Conservation (phyloP, 345 rosid genomes). For the Lumnitzera littorea region DNA sequence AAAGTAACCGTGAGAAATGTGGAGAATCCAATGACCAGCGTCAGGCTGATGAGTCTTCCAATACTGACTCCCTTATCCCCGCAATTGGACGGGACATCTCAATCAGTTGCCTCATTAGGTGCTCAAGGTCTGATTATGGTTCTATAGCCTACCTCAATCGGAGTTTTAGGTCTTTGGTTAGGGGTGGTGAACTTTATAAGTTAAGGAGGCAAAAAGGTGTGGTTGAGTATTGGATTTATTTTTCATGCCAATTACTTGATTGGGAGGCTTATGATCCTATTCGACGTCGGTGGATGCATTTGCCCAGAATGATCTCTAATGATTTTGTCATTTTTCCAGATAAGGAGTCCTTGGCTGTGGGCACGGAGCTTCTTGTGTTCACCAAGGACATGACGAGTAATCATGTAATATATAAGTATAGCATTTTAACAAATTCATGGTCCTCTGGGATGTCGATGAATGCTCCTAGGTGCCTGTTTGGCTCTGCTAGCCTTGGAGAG, state of each 20-base stretch:
- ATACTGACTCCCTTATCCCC: conserved; percentile 55
- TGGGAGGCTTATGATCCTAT: conserved; percentile 94
- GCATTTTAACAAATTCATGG: conserved; percentile 79
- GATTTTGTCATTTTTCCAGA: conserved; percentile 68
- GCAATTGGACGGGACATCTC: conserved; percentile 76
- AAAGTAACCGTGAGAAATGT: not conserved
- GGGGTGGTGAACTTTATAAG: conserved; percentile 67
- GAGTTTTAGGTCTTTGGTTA: conserved; percentile 55
- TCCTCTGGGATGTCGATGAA: conserved; percentile 70
- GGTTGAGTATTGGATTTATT: conserved; percentile 87
- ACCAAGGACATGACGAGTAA: conserved; percentile 47
- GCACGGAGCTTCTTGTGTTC: conserved; percentile 86
- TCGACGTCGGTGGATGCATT: conserved; percentile 65
- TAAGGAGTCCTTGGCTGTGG: conserved; percentile 90
- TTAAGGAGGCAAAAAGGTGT: conserved; percentile 46
- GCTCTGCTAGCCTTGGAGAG: conserved; percentile 89
- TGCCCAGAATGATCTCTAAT: conserved; percentile 67
- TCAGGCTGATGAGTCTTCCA: conserved; percentile 39
- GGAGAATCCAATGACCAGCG: conserved; percentile 15
- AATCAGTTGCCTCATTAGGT: conserved; percentile 55
- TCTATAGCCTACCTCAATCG: conserved; percentile 60
- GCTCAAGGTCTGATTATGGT: conserved; percentile 84
- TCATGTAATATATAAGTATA: conserved; percentile 78
- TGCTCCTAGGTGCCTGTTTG: conserved; percentile 84
- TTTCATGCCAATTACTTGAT: conserved; percentile 73